phyloP scores from a whole-genome alignment of 2,329 filamentous ascomycete species.

The Hypocreales sp. region DNA sequence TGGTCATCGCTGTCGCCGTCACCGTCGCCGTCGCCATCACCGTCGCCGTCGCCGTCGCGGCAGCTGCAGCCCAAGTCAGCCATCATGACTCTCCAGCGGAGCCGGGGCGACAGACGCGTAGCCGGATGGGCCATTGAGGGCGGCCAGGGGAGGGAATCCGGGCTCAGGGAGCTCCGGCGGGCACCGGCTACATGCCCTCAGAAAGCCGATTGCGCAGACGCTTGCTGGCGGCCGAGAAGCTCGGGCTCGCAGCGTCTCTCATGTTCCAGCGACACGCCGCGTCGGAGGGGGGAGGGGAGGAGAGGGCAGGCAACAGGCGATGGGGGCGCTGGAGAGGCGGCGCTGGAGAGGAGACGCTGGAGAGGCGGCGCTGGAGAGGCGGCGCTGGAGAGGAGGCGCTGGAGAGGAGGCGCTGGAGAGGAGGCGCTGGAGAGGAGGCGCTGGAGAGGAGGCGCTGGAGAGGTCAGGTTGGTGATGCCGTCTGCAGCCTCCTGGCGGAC shows the following conservation, averaged over 20 bases:
- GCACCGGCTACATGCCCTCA: slow-evolving; percentile 5
- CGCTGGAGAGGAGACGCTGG: neutral
- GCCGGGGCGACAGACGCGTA: slow-evolving; percentile 10
- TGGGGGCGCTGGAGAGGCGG: neutral
- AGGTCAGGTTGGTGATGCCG: no score
- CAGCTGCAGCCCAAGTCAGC: slow-evolving; percentile 7
- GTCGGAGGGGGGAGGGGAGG: neutral
- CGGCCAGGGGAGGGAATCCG: slow-evolving; percentile 7
- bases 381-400: no score
- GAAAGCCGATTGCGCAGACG: neutral
- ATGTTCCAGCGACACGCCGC: neutral
- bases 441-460: no score
- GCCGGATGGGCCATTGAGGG: slow-evolving; percentile 14
- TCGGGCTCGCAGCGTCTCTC: slow-evolving; percentile 4
- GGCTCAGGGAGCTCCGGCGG: slow-evolving; percentile 1
- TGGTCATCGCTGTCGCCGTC: no score
- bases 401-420: no score
- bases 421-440: no score
- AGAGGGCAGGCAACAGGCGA: no score
- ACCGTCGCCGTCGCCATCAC: no score
- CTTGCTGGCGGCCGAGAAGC: no score
- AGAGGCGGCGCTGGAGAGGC: no score
- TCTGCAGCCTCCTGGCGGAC: no score
- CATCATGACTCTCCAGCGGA: neutral
- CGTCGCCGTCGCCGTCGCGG: slow-evolving; percentile 4